Percentiles rank a stretch among this genome's conserved stretches.
phyloP scores from a whole-genome alignment of 495 filamentous ascomycete genomes.

The Aspergillus cristatus region DNA sequence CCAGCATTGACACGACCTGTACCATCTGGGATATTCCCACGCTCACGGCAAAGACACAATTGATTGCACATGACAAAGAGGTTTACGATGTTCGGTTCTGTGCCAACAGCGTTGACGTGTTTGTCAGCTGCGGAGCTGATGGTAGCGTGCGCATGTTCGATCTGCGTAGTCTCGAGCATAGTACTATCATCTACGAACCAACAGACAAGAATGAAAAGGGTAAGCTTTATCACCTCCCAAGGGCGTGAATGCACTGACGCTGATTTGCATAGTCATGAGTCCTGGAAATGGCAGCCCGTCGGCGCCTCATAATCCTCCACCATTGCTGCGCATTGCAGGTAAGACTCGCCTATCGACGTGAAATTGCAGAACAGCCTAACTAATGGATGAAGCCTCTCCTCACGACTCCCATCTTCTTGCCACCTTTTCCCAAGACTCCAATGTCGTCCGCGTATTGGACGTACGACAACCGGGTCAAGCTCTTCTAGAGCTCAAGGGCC shows the following conservation, averaged over 20 bases:
- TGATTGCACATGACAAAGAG: constrained; percentile 98
- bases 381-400: constrained; percentile 59
- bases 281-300: constrained; percentile 54
- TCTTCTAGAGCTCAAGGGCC: constrained; percentile 88
- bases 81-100: constrained; percentile 98
- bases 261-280: constrained; percentile 25
- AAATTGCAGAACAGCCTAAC: background rate
- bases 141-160: constrained; percentile 99
- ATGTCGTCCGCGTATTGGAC: constrained; percentile 88
- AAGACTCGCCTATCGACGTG: constrained; percentile 8
- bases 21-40: constrained; percentile 99
- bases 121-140: constrained; percentile 95
- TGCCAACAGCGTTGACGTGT: constrained; percentile 91
- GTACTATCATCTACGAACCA: constrained; percentile 98
- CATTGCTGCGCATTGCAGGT: constrained; percentile 75
- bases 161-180: constrained; percentile 90
- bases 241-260: too few relatives aligned
- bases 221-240: constrained; percentile 36
- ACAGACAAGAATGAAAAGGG: constrained; percentile 80
- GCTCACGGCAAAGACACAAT: constrained; percentile 92
- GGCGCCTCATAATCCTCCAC: constrained; percentile 67
- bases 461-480: constrained; percentile 95
- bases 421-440: constrained; percentile 91
- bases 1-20: constrained; percentile 97
- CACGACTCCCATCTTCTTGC: constrained; percentile 94